phyloP scores from a whole-genome alignment of 306 rosid genomes.

The Rubus idaeus region DNA sequence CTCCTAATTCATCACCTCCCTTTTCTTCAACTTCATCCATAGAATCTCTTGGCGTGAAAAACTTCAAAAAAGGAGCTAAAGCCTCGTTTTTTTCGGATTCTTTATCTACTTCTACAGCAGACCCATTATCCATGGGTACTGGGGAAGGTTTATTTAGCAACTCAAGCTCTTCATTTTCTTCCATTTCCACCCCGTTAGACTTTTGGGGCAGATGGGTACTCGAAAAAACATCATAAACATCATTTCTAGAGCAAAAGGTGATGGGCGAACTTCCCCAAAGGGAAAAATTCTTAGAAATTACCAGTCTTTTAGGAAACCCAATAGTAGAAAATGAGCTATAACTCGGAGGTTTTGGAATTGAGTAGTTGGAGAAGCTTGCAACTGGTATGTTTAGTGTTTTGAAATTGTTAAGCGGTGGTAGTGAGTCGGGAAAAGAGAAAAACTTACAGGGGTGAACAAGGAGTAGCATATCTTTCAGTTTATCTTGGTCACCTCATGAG shows the following conservation, averaged over 20 bases:
- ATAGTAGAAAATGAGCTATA: constrained; percentile 23
- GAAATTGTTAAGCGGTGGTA: constrained; percentile 15
- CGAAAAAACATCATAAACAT: constrained; percentile 51
- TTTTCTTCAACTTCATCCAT: constrained; percentile 41
- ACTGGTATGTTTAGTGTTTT: constrained; percentile 12
- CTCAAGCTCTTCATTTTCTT: constrained; percentile 62
- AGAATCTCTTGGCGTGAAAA: constrained; percentile 57
- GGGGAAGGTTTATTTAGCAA: constrained; percentile 79
- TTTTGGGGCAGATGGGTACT: constrained; percentile 48
- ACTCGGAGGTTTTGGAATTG: constrained; percentile 20
- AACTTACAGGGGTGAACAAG: constrained; percentile 51
- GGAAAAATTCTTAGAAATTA: constrained; percentile 38
- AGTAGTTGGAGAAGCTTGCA: constrained; percentile 14
- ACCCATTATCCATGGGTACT: constrained; percentile 33
- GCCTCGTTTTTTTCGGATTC: constrained; percentile 48
- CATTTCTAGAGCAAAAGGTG: constrained; percentile 54
- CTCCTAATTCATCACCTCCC: constrained; percentile 29
- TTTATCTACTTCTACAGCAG: constrained; percentile 39
- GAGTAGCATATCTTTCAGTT: constrained; percentile 47
- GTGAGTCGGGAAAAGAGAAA: constrained; percentile 29
- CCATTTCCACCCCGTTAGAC: constrained; percentile 32
- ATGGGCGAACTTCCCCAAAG: constrained; percentile 39
- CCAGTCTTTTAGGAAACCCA: constrained; percentile 23
- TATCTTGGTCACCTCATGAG: constrained; percentile 45
- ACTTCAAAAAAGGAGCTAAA: constrained; percentile 83